phyloP scores from a whole-genome alignment of 331 rosid genomes.

The Rosa hybrid region DNA sequence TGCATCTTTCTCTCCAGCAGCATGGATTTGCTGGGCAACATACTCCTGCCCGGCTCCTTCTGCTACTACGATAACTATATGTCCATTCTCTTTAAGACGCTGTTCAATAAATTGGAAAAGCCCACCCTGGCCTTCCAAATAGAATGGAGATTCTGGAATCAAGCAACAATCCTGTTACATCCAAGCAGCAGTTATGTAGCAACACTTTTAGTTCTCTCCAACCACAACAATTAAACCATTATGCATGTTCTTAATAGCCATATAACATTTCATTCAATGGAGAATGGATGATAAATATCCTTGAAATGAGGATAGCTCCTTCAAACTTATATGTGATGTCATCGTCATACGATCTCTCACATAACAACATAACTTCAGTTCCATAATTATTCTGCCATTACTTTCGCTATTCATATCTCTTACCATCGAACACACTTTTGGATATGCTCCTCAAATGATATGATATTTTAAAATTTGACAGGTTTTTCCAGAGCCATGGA shows the following conservation, averaged over 20 bases:
- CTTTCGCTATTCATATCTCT: not conserved
- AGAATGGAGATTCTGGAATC: constrained; percentile 97
- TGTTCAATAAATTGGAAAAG: constrained; percentile 76
- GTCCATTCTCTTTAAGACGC: constrained; percentile 87
- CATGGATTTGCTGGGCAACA: constrained; percentile 52
- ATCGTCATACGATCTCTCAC: not conserved
- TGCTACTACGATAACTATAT: constrained; percentile 86
- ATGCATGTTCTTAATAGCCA: not conserved
- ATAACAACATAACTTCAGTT: not conserved
- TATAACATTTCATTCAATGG: not conserved
- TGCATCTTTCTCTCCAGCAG: constrained; percentile 63
- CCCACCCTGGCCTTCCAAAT: constrained; percentile 88
- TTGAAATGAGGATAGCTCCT: not conserved
- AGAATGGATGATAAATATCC: not conserved
- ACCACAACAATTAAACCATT: constrained; percentile 21
- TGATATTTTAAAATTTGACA: not conserved
- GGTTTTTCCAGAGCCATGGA: constrained; percentile 6
- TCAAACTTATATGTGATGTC: not conserved
- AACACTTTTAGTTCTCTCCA: not conserved
- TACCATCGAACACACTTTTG: not conserved
- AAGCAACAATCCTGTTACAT: constrained; percentile 94
- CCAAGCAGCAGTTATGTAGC: not conserved
- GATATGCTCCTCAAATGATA: not conserved
- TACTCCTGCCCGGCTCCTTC: constrained; percentile 97
- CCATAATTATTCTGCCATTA: not conserved